phyloP scores from a whole-genome alignment of 306 rosid species.

The Calophaca sinica region DNA sequence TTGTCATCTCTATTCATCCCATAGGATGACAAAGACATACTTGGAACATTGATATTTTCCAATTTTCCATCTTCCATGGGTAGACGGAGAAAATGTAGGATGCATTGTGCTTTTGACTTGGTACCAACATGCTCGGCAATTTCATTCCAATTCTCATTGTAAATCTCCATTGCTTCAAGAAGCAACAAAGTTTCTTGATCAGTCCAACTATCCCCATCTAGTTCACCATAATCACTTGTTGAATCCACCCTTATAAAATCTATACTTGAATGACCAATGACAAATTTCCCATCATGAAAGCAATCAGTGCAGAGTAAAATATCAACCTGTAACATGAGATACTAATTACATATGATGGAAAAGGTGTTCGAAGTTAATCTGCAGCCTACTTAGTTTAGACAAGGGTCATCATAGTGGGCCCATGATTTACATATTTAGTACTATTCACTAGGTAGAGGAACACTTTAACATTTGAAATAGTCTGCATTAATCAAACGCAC shows the following conservation, averaged over 20 bases:
- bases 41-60: slow-evolving; percentile 89
- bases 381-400: slow-evolving; percentile 36
- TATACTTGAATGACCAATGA: slow-evolving; percentile 87
- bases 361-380: slow-evolving; percentile 13
- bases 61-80: slow-evolving; percentile 92
- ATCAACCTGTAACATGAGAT: slow-evolving; percentile 74
- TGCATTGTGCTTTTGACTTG: slow-evolving; percentile 98
- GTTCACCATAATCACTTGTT: slow-evolving; percentile 75
- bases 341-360: slow-evolving; percentile 41
- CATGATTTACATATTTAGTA: slow-evolving; percentile 23
- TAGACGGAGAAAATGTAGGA: slow-evolving; percentile 95
- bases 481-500: slow-evolving; percentile 13
- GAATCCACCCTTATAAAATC: slow-evolving; percentile 78
- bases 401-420: slow-evolving; percentile 24
- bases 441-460: slow-evolving; percentile 14
- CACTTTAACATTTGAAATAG: slow-evolving; percentile 11
- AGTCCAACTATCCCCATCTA: slow-evolving; percentile 92
- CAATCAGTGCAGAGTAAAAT: slow-evolving; percentile 80
- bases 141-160: slow-evolving; percentile 95
- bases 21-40: slow-evolving; percentile 60
- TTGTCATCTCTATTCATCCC: slow-evolving; percentile 54
- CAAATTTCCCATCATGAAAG: slow-evolving; percentile 91
- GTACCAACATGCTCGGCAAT: slow-evolving; percentile 92
- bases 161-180: slow-evolving; percentile 92
- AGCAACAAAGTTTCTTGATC: slow-evolving; percentile 94